These are phyloP conservation scores for Mycena belliarum DNA, from an alignment of 768 basidiomycete genomes.

Conservation along the genomic window DNA sequence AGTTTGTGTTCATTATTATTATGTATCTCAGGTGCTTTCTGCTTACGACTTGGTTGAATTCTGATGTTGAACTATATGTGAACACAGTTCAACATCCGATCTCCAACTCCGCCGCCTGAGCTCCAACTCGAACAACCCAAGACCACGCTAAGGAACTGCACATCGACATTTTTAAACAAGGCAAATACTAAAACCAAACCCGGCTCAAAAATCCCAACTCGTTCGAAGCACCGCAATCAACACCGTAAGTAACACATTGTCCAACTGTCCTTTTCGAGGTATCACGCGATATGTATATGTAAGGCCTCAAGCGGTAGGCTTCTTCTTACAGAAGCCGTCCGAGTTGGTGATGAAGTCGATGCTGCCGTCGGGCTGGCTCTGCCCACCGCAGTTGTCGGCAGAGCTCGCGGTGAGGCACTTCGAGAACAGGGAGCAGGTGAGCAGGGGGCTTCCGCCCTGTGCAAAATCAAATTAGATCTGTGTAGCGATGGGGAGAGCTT, in stretches of 20 bases:
- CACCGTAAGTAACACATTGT: background rate
- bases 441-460: constrained; percentile 36
- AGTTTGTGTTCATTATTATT: background rate
- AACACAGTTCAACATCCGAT: too few species aligned
- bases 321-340: constrained; percentile 34
- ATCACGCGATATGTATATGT: background rate
- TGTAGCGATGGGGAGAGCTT: too few species aligned
- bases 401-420: constrained; percentile 29
- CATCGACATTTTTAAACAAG: too few species aligned
- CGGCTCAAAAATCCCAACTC: background rate
- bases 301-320: constrained; percentile 1
- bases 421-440: constrained; percentile 37
- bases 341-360: constrained; percentile 33
- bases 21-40: too few species aligned
- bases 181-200: too few species aligned
- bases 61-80: too few species aligned
- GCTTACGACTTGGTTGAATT: too few species aligned
- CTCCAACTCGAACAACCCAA: too few species aligned
- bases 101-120: too few species aligned
- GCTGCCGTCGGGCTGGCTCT: constrained; percentile 35
- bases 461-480: background rate
- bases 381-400: constrained; percentile 35
- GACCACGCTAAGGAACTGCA: too few species aligned
- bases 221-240: background rate
- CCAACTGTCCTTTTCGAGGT: background rate